These are phyloP conservation scores for Ramaria sp. DNA, from an alignment of 768 basidiomycete species.

Conservation along the genomic window DNA sequence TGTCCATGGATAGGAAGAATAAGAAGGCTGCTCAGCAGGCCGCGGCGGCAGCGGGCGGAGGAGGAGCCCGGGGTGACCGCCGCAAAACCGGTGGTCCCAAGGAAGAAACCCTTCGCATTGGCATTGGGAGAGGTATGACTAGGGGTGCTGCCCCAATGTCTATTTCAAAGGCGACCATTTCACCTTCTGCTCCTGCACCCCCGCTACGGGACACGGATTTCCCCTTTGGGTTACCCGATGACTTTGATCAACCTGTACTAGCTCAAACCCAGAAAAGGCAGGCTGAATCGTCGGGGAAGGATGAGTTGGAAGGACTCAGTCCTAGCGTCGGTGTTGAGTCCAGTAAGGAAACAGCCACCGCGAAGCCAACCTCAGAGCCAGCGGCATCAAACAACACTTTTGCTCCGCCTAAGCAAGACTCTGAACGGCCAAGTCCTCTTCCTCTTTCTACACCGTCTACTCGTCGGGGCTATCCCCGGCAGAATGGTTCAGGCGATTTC, in stretches of 20 bases:
- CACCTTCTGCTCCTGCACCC: slow-evolving; percentile 71
- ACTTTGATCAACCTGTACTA: slow-evolving; percentile 15
- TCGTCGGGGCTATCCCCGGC: slow-evolving; percentile 35
- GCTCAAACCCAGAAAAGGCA: background rate
- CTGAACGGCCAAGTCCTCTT: slow-evolving; percentile 25
- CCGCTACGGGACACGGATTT: slow-evolving; percentile 69
- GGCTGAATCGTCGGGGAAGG: slow-evolving; percentile 5
- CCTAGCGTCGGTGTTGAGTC: slow-evolving; percentile 24
- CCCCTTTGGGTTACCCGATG: slow-evolving; percentile 56
- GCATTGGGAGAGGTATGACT: slow-evolving; percentile 5
- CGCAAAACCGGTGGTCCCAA: slow-evolving; percentile 25
- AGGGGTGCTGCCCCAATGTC: slow-evolving; percentile 35
- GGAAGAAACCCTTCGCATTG: slow-evolving; percentile 7
- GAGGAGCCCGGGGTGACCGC: slow-evolving; percentile 22
- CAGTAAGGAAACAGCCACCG: slow-evolving; percentile 9
- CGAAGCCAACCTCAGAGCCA: slow-evolving; percentile 10
- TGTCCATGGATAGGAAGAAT: slow-evolving; percentile 96
- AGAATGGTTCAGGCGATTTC: slow-evolving; percentile 24
- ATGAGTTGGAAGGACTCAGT: slow-evolving; percentile 32
- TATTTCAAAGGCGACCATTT: slow-evolving; percentile 60
- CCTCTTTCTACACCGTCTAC: slow-evolving; percentile 40
- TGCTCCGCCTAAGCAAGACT: slow-evolving; percentile 16
- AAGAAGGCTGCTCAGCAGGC: slow-evolving; percentile 81
- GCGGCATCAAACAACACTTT: slow-evolving; percentile 12
- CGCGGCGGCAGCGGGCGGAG: slow-evolving; percentile 26